phyloP scores from a whole-genome alignment of 352 stramenopile species.

The Phytophthora multivora region DNA sequence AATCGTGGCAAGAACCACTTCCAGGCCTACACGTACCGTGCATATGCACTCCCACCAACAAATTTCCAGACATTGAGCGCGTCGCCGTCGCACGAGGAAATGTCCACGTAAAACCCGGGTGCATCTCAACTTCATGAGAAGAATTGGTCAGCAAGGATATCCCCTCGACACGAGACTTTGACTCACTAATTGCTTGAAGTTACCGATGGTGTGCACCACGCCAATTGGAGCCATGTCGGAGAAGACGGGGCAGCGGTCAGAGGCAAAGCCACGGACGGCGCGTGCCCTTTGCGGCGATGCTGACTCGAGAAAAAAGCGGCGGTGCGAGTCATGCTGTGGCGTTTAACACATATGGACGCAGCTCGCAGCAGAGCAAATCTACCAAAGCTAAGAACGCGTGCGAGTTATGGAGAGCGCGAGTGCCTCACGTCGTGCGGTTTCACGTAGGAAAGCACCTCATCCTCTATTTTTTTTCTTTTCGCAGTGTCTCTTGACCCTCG shows the following conservation, averaged over 20 bases:
- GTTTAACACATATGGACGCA: conserved; percentile 1
- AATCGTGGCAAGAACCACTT: too few relatives aligned
- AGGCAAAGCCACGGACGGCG: conserved; percentile 8
- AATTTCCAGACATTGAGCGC: too few relatives aligned
- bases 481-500: conserved; percentile 6
- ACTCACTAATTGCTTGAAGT: neutral
- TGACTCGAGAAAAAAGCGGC: conserved; percentile 15
- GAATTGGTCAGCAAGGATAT: too few relatives aligned
- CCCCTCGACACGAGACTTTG: too few relatives aligned
- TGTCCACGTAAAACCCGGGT: too few relatives aligned
- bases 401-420: conserved; percentile 1
- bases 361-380: neutral
- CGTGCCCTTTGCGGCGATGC: conserved; percentile 17
- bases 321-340: neutral
- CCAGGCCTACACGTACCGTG: too few relatives aligned
- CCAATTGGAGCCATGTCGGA: conserved; percentile 13
- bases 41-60: too few relatives aligned
- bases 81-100: too few relatives aligned
- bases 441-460: neutral
- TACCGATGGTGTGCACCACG: conserved; percentile 9
- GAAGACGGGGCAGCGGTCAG: conserved; percentile 1
- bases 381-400: neutral
- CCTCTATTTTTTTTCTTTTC: conserved; percentile 1
- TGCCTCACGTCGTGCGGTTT: neutral
- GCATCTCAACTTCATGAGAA: too few relatives aligned